Base-by-base conservation (phyloP, 2,329 filamentous ascomycete genomes). In the Fusarium avenaceum region DNA sequence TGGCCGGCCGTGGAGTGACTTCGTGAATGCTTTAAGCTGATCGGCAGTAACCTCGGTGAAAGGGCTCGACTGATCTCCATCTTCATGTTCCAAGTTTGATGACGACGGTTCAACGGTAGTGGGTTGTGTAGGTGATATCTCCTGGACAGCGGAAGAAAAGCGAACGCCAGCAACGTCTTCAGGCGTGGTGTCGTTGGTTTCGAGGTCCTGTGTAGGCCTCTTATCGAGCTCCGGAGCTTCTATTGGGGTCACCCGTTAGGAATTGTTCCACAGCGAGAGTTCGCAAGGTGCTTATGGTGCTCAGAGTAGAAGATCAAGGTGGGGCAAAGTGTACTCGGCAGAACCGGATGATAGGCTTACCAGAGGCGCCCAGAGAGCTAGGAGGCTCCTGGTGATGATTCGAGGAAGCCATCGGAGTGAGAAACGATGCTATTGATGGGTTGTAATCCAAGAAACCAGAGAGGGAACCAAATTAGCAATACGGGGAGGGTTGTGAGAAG, bases 1-100 rank as follows among this genome's bases (percentile, higher is more conserved):
- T 72, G 90, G 89, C 46, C 89, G 86, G 65, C 89, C 88, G 69
- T 93, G 91, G 26, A 97, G 83, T 24, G 88, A 90, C 71, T 89
- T 87, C 50, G 92, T 90, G 64, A 97, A 82, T 62, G 89, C 89
- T 70, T 87, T 87, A 57, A 96, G 83, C 75, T 94, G 87, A 57
- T 92, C 89, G 19, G 82, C 80, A 7, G 84, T 83, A 48, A 84
- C 80, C 64, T 82, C 80, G 48, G 78, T 78, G 53, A 80, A 79
- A 59, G 80, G 74, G 39, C 71, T 74, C 45, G 72, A 57, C 42
- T 70, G 59, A 4, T 72, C 59, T 45, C 55, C 39, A 17, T 74
- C 62, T 42, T 64, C 51, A 14, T 46, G 52, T 44, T 69, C 65
- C 24, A 70, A 59, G 43, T 62, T 70, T 58, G 58, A 71, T 74